phyloP scores from a whole-genome alignment of 176 grass and related monocot species.

The Oryza meyeriana region DNA sequence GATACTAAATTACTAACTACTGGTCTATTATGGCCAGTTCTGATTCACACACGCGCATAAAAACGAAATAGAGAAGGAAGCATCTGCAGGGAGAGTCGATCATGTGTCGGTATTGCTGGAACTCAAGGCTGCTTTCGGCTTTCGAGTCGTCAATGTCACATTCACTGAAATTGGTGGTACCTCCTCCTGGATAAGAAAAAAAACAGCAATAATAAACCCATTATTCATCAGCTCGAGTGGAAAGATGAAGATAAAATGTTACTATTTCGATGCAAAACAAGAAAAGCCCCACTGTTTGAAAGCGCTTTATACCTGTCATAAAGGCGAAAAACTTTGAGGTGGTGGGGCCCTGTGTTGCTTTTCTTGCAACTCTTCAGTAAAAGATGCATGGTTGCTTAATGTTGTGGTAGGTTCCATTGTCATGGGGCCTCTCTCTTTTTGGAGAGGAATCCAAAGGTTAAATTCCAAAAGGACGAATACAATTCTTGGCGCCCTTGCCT shows the following conservation, averaged over 20 bases:
- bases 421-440: not conserved
- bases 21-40: not conserved
- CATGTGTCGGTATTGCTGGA: not conserved
- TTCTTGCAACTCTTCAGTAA: not conserved
- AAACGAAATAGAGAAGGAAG: not conserved
- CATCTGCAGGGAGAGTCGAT: not conserved
- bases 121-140: not conserved
- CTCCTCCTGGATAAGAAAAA: constrained; percentile 61
- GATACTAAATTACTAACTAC: not conserved
- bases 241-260: constrained; percentile 14
- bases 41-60: not conserved
- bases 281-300: constrained; percentile 13
- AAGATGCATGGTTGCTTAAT: constrained; percentile 21
- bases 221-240: not conserved
- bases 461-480: not conserved
- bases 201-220: not conserved
- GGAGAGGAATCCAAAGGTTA: not conserved
- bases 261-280: not conserved
- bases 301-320: constrained; percentile 8
- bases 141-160: not conserved
- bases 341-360: not conserved
- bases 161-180: constrained; percentile 50
- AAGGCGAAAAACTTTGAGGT: constrained; percentile 16
- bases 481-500: not conserved
- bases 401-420: not conserved